These are phyloP conservation scores for Aspergillus sp. DNA, from an alignment of 2,329 filamentous ascomycete genomes.

Conservation along the genomic window DNA sequence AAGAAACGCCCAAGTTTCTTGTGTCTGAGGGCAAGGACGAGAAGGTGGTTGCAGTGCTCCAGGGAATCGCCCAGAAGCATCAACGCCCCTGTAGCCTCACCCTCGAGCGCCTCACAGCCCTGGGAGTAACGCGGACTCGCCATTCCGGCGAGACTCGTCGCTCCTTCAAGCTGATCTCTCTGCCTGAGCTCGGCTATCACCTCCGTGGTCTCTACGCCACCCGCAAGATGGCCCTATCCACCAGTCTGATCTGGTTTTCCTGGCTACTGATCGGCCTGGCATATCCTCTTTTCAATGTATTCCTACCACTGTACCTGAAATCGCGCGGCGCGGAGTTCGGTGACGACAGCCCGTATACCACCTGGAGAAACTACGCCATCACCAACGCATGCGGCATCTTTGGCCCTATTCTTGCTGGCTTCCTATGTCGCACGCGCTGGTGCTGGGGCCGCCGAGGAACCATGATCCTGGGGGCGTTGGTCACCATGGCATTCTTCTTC, in stretches of 20 bases:
- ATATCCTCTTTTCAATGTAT: constrained; percentile 85
- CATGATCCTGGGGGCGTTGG: constrained; percentile 53
- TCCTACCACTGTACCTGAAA: constrained; percentile 79
- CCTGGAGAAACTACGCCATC: constrained; percentile 80
- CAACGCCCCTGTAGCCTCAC: constrained; percentile 6
- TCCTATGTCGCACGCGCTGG: constrained; percentile 69
- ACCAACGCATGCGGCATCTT: constrained; percentile 74
- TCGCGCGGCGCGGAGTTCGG: constrained; percentile 31
- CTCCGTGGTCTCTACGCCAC: constrained; percentile 32
- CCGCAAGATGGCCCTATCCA: constrained; percentile 9
- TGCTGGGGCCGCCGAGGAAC: constrained; percentile 56
- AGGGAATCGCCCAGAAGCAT: neutral
- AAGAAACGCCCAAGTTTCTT: constrained; percentile 81
- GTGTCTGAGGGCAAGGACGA: constrained; percentile 71
- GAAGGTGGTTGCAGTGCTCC: constrained; percentile 71
- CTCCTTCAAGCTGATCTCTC: neutral
- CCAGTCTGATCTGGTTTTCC: constrained; percentile 68
- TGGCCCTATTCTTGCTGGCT: constrained; percentile 72
- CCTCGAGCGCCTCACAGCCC: neutral
- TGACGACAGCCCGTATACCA: constrained; percentile 45
- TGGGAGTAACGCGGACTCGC: neutral
- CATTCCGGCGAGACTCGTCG: neutral
- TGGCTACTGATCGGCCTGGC: constrained; percentile 84
- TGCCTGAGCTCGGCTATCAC: constrained; percentile 5
- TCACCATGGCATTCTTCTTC: constrained; percentile 56